Percentiles rank a stretch among this genome's conserved stretches.
Evolutionary conservation across 768 basidiomycete species (phyloP).

Genomic region (Boletus reticulatus): DNA sequence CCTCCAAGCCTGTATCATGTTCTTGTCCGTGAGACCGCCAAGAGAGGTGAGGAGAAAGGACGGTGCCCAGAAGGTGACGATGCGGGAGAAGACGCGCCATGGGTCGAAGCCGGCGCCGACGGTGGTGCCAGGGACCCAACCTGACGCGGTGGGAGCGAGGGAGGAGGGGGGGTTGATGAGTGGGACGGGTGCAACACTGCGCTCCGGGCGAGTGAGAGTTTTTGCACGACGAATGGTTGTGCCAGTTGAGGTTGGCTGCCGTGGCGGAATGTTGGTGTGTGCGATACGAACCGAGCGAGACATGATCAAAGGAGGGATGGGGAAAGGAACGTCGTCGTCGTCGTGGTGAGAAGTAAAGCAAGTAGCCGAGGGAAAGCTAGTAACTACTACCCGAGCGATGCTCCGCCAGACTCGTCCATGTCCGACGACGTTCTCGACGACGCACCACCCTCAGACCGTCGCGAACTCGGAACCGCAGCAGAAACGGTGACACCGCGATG

Average conservation of each 20-base stretch:
- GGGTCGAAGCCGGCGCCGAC: constrained; percentile 39
- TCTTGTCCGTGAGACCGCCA: constrained; percentile 79
- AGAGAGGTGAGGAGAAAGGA: constrained; percentile 66
- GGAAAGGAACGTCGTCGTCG: neutral
- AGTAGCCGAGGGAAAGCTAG: too few species aligned
- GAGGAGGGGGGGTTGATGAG: constrained; percentile 81
- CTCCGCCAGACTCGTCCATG: constrained; percentile 1
- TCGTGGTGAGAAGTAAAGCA: neutral
- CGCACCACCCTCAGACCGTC: too few species aligned
- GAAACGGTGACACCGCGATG: constrained; percentile 5
- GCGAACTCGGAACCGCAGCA: too few species aligned
- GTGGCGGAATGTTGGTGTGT: constrained; percentile 47
- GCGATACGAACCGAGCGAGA: constrained; percentile 22
- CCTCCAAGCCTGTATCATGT: constrained; percentile 88
- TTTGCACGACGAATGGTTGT: constrained; percentile 83
- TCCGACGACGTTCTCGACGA: constrained; percentile 11
- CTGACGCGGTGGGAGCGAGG: constrained; percentile 36
- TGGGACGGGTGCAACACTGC: constrained; percentile 89
- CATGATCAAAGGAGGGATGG: constrained; percentile 8
- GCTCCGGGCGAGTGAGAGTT: constrained; percentile 95
- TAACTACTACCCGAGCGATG: too few species aligned
- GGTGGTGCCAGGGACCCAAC: constrained; percentile 36
- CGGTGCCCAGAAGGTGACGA: constrained; percentile 92
- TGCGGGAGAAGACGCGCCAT: constrained; percentile 80
- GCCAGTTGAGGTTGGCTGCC: constrained; percentile 46